Evolutionary conservation across 208 protist genomes (phyloP), one percentile per base, ranked within the genome.

Genomic region (Strigomonas culicis): DNA sequence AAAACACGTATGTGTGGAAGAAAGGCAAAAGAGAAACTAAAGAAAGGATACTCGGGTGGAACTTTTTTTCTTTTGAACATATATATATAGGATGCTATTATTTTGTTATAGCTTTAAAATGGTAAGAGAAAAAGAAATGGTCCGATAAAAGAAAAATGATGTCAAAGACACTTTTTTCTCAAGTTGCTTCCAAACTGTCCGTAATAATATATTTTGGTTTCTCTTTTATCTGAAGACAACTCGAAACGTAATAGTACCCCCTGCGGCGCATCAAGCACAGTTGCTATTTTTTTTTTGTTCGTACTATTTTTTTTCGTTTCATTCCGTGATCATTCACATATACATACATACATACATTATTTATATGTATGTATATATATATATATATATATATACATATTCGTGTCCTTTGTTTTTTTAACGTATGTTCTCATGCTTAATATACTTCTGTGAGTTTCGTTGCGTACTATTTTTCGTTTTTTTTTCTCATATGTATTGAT

Each of bases 331-430:
- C 32, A 17, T 65, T 65, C 41, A 55, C 8, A 55, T 30, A 55
- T 13, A 55, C n/a, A 55, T 10, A 55, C n/a, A 10, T 13, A 55
- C 17, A 55, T 24, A 19, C 49, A 19, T 30, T 55, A 55, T 24
- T 30, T 55, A 55, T 55, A 55, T 55, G 27, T 55, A 55, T 55
- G 24, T 24, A 8, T 55, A 55, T 24, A 55, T 55, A 55, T 55
- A 55, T 24, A 27, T 24, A 55, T 55, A 55, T 30, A 58, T 21
- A 4, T 51, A 17, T 56, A 31, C 8, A 56, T 36, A 31, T 21
- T 13, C 24, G 28, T 49, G 4, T 13, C 43, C n/a, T 2, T 21
- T 15, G 4, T 2, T n/a, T 6, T 21, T 49, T 49, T n/a, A 53
- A 10, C 30, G 15, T 58, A 17, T 2, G 2, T 64, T 10, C 49